These are phyloP conservation scores for Leptodermis oblonga DNA, from an alignment of 257 asterid genomes.

Conservation along the genomic window DNA sequence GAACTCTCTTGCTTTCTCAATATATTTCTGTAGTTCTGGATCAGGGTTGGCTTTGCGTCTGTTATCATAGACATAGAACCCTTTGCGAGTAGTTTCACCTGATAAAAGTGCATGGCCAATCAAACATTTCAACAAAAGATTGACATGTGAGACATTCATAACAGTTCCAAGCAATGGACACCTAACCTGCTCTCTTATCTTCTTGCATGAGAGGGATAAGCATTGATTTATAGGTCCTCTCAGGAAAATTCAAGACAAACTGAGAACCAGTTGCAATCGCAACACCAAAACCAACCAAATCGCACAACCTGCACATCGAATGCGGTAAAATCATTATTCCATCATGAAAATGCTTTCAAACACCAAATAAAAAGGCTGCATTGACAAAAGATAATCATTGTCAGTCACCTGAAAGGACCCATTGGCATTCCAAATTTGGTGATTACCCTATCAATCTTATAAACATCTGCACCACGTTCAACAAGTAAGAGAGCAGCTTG, in stretches of 20 bases:
- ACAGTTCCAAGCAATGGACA: background rate
- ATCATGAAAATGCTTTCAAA: background rate
- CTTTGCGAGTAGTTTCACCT: constrained; percentile 83
- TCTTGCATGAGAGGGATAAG: constrained; percentile 85
- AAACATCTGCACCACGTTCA: constrained; percentile 82
- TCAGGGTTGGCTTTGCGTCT: constrained; percentile 92
- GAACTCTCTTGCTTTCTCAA: constrained; percentile 71
- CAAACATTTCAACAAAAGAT: constrained; percentile 2
- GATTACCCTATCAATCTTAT: constrained; percentile 65
- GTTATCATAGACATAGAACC: constrained; percentile 71
- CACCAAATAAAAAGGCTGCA: background rate
- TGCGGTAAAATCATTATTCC: constrained; percentile 9
- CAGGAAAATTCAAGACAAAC: constrained; percentile 66
- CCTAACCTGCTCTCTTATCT: constrained; percentile 79
- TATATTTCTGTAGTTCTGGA: constrained; percentile 71
- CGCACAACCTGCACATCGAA: constrained; percentile 55
- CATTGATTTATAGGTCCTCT: constrained; percentile 82
- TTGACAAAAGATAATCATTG: background rate
- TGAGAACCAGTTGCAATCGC: constrained; percentile 84
- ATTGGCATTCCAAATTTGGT: constrained; percentile 95
- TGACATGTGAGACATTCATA: background rate
- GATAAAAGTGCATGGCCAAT: constrained; percentile 13
- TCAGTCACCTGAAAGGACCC: constrained; percentile 91
- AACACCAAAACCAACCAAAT: constrained; percentile 91
- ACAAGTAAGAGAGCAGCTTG: constrained; percentile 84